Base-by-base conservation (phyloP, 805 yeast genomes). In the Cyberlindnera mycetangii region DNA sequence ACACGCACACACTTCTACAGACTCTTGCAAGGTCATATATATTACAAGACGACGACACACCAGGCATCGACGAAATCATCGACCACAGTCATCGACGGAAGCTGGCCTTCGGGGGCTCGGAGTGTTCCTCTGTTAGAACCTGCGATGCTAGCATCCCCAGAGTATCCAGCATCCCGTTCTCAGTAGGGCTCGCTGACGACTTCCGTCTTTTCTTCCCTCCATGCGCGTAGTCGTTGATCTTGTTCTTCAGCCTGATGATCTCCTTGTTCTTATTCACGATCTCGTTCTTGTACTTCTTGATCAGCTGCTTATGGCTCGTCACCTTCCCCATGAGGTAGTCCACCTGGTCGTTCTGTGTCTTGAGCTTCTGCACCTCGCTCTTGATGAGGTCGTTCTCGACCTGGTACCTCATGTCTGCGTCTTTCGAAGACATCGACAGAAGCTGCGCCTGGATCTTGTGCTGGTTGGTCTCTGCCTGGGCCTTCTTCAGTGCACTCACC, bases 141-240 rank as follows among this genome's bases (percentile, higher is more conserved):
- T 77, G 82, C 33, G 77, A 69, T 3, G 83, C 83, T 42, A 78
- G 61, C 45, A 75, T 59, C 12, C 81, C 83, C 37, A 78, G 61
- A 0, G 82, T 75, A 35, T 71, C 73, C 37, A 78, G 49, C 66
- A 72, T 71, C 14, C 44, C 47, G 17, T 46, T 35, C 21, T 34
- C 36, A 6, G 42, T 36, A 22, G 48, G 47, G 22, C 48, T 32
- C 44, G 35, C 34, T 33, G 48, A 37, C 11, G 39, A 44, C 21
- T 48, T 35, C 34, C 49, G 45, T 44, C 49, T 49, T 16, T 47
- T 51, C 44, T 46, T 49, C 8, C 36, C 43, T 36, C 35, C 42
- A 14, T 35, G 38, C 40, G 21, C 34, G n/a, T 45, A 37, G 1
- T 39, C 36, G 17, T 44, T 49, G 30, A 47, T 34, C 39, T 43